Evolutionary conservation across 2,329 filamentous ascomycete species (phyloP).

Genomic region (Trichoderma sp.): DNA sequence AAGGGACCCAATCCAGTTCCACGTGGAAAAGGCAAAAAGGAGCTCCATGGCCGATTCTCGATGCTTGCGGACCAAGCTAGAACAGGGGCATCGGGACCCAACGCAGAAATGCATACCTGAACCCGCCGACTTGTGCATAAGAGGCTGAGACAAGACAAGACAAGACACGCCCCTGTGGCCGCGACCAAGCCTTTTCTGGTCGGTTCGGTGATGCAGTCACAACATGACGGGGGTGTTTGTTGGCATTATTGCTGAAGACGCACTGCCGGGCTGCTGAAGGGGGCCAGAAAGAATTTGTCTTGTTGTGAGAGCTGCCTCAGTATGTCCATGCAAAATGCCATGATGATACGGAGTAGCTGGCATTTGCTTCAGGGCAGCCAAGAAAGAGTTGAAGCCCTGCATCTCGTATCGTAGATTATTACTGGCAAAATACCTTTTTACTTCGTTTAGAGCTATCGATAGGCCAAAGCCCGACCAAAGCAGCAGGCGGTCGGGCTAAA

Average conservation of each 20-base stretch:
- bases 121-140: not conserved
- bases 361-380: not conserved
- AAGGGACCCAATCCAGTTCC: not conserved
- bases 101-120: not conserved
- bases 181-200: slow-evolving; percentile 1
- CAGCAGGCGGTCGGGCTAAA: slow-evolving; percentile 12
- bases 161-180: not conserved
- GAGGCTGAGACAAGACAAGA: not conserved
- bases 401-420: not conserved
- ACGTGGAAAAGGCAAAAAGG: not conserved
- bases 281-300: not conserved
- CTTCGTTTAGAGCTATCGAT: not conserved
- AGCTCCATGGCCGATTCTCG: not conserved
- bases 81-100: not conserved
- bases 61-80: not conserved
- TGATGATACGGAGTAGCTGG: not conserved
- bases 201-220: not conserved
- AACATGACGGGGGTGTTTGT: not conserved
- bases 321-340: not conserved
- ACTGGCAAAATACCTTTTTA: not conserved
- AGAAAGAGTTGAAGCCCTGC: not conserved
- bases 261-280: not conserved
- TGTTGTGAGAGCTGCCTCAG: not conserved
- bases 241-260: not conserved
- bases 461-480: not conserved